A percentile compares a stretch with the other conserved stretches of the same genome.
Evolutionary conservation across 495 filamentous ascomycete species (phyloP).

Genomic region (Cryomyces antarcticus): DNA sequence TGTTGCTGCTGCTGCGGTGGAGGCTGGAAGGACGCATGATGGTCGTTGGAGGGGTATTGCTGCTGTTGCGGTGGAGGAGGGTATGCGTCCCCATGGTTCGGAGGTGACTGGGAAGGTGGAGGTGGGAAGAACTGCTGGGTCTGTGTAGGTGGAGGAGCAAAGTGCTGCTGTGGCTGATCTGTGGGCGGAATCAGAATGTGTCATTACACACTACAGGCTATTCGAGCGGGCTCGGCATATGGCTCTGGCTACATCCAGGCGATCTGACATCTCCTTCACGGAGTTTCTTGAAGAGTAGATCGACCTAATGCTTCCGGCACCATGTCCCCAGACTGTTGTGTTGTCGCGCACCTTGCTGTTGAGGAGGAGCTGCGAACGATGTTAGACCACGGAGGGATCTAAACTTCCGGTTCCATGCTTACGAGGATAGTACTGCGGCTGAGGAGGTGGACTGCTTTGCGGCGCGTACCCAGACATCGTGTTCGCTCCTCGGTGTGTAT

Average conservation of each 20-base stretch:
- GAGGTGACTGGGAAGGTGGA: constrained; percentile 16
- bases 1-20: constrained; percentile 6
- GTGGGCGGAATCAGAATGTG: constrained; percentile 14
- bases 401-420: constrained; percentile 4
- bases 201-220: constrained; percentile 12
- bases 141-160: constrained; percentile 12
- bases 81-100: constrained; percentile 5
- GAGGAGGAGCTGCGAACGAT: constrained; percentile 12
- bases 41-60: constrained; percentile 6
- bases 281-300: constrained; percentile 2
- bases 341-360: constrained; percentile 5
- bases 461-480: neutral
- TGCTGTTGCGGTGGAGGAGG: constrained; percentile 10
- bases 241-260: constrained; percentile 15
- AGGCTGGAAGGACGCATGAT: neutral
- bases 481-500: neutral
- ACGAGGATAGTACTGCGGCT: constrained; percentile 20
- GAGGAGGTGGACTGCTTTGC: neutral
- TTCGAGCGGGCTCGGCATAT: constrained; percentile 20
- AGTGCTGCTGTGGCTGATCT: constrained; percentile 11
- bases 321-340: neutral
- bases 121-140: constrained; percentile 23
- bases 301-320: neutral
- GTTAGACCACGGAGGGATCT: neutral
- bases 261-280: neutral